Percentiles rank a stretch among this genome's conserved stretches.
These are phyloP conservation scores for Moniliophthora roreri DNA, from an alignment of 1,284 basidiomycete species.

Conservation along the genomic window DNA sequence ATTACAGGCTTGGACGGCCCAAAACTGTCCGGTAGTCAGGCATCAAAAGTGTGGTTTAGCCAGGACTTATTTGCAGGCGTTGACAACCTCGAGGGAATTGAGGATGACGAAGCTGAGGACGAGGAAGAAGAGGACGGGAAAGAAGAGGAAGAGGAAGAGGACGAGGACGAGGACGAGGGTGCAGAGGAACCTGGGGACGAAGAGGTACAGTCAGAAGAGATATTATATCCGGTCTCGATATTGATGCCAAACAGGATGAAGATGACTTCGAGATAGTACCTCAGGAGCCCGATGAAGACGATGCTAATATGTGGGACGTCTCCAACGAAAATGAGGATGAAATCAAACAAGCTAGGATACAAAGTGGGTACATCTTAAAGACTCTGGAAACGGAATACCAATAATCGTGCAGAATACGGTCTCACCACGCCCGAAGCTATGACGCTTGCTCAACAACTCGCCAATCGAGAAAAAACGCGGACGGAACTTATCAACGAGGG, in stretches of 20 bases:
- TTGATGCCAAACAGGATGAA: slow-evolving; percentile 29
- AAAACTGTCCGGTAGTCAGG: slow-evolving; percentile 40
- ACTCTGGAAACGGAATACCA: slow-evolving; percentile 8
- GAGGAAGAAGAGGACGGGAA: slow-evolving; percentile 37
- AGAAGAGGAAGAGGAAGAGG: slow-evolving; percentile 27
- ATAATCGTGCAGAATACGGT: slow-evolving; percentile 65
- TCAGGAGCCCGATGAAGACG: slow-evolving; percentile 56
- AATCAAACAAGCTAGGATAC: slow-evolving; percentile 67
- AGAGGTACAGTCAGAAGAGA: neutral
- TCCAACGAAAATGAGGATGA: slow-evolving; percentile 81
- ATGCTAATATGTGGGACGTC: slow-evolving; percentile 79
- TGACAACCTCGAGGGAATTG: slow-evolving; percentile 47
- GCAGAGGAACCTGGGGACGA: slow-evolving; percentile 15
- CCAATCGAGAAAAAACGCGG: slow-evolving; percentile 90
- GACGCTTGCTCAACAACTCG: slow-evolving; percentile 88
- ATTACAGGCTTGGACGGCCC: slow-evolving; percentile 33
- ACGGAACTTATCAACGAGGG: slow-evolving; percentile 93
- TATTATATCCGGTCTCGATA: neutral
- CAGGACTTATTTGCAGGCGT: slow-evolving; percentile 90
- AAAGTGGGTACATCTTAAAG: slow-evolving; percentile 50
- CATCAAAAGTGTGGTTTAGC: slow-evolving; percentile 87
- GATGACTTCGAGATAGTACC: slow-evolving; percentile 79
- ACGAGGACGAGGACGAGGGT: slow-evolving; percentile 20
- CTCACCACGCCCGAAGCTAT: slow-evolving; percentile 91
- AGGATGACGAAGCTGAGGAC: slow-evolving; percentile 35